Evolutionary conservation across 2,329 filamentous ascomycete species (phyloP).

Genomic region (Pseudogymnoascus sp.): DNA sequence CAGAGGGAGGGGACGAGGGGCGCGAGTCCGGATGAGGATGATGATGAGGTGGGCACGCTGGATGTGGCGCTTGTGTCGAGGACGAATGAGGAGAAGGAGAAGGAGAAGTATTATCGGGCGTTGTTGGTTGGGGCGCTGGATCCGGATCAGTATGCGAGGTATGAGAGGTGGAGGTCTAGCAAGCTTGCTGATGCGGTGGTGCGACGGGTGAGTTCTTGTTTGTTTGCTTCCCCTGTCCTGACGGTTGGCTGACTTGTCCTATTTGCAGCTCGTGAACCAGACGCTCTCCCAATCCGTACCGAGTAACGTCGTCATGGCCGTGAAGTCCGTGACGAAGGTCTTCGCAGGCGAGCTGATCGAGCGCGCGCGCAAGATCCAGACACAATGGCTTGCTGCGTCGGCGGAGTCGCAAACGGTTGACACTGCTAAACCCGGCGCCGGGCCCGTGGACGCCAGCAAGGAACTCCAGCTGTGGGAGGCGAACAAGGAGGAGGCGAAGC

Average conservation of each 20-base stretch:
- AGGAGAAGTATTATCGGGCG: constrained; percentile 47
- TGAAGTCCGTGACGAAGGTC: constrained; percentile 67
- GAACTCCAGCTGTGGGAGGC: constrained; percentile 25
- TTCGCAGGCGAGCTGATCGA: constrained; percentile 72
- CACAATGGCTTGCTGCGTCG: constrained; percentile 55
- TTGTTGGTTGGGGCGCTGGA: constrained; percentile 59
- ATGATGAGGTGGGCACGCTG: constrained; percentile 35
- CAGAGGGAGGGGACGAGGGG: constrained; percentile 35
- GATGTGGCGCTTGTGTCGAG: constrained; percentile 50
- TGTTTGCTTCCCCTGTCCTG: background rate
- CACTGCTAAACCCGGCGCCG: constrained; percentile 34
- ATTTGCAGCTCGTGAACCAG: constrained; percentile 54
- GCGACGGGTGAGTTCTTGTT: constrained; percentile 45
- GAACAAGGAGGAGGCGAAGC: constrained; percentile 29
- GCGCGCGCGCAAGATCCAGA: constrained; percentile 59
- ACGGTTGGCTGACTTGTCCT: background rate
- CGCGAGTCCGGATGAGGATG: constrained; percentile 35
- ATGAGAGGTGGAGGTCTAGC: constrained; percentile 61
- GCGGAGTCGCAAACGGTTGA: constrained; percentile 50
- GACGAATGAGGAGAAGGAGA: constrained; percentile 59
- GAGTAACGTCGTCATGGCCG: constrained; percentile 63
- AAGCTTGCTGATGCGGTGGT: constrained; percentile 62
- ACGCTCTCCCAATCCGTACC: constrained; percentile 74
- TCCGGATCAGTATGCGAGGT: constrained; percentile 57
- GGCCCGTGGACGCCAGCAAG: constrained; percentile 17